Percentiles rank a stretch among this genome's conserved stretches.
Conservation (phyloP, 345 rosid species). For the Gossypium ekmanianum region DNA sequence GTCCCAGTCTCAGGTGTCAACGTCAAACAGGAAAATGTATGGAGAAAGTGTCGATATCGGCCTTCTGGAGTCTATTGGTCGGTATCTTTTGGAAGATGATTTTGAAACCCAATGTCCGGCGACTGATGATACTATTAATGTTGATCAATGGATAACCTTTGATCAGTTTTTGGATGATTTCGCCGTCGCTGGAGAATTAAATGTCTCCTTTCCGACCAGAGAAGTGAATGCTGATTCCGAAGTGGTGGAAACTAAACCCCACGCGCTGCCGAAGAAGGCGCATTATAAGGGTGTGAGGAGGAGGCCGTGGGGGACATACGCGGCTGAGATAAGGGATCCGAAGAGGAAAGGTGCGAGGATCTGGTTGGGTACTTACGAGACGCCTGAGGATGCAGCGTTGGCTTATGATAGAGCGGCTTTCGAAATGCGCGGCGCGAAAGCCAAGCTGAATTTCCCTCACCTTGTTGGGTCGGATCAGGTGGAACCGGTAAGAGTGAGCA, state of each 20-base stretch:
- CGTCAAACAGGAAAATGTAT: not conserved
- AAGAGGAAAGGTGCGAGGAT: constrained; percentile 56
- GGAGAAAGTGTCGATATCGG: constrained; percentile 10
- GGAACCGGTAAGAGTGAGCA: constrained; percentile 22
- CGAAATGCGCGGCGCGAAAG: constrained; percentile 31
- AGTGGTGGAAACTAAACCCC: not conserved
- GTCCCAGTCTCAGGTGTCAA: too few species aligned
- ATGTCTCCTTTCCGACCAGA: not conserved
- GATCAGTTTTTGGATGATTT: constrained; percentile 11
- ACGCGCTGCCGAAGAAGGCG: not conserved
- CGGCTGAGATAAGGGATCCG: constrained; percentile 66
- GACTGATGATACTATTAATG: not conserved
- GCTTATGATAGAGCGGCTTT: constrained; percentile 36
- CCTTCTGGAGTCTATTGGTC: constrained; percentile 26
- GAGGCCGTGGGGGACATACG: constrained; percentile 69
- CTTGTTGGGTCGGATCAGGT: constrained; percentile 22
- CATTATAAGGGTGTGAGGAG: constrained; percentile 46
- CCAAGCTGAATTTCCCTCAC: constrained; percentile 36
- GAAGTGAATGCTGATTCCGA: not conserved
- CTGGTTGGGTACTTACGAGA: constrained; percentile 70
- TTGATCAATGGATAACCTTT: constrained; percentile 9
- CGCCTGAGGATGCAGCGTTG: constrained; percentile 41
- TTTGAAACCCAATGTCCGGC: constrained; percentile 12
- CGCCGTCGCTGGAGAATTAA: not conserved
- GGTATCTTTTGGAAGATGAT: constrained; percentile 28